Evolutionary conservation across 2,329 filamentous ascomycete species (phyloP).

Genomic region (Pseudocercospora vitis): DNA sequence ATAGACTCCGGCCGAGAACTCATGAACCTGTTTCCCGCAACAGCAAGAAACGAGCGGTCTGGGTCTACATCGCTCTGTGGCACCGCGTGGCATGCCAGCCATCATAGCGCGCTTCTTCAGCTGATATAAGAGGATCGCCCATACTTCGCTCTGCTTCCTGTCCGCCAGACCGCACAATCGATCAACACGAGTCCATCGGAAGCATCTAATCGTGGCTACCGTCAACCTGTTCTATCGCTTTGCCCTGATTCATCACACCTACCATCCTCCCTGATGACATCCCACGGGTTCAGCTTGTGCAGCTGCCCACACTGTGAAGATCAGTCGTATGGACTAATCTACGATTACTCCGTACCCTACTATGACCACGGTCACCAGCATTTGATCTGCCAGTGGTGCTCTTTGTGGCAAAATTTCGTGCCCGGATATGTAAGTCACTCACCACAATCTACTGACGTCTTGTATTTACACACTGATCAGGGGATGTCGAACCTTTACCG

Average conservation of each 20-base stretch:
- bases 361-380: slow-evolving; percentile 13
- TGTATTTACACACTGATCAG: background rate
- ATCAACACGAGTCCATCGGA: background rate
- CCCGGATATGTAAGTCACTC: slow-evolving; percentile 9
- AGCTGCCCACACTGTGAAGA: slow-evolving; percentile 13
- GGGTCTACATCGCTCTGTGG: background rate
- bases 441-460: too few relatives aligned
- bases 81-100: slow-evolving; percentile 5
- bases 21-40: slow-evolving; percentile 6
- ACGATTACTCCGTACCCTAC: slow-evolving; percentile 7
- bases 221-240: background rate
- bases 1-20: background rate
- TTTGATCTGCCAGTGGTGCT: slow-evolving; percentile 12
- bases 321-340: slow-evolving; percentile 1
- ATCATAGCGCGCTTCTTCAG: background rate
- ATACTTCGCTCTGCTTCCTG: too few relatives aligned
- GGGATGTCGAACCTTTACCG: slow-evolving; percentile 13
- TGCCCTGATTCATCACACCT: slow-evolving; percentile 3
- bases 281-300: slow-evolving; percentile 16
- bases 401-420: slow-evolving; percentile 11
- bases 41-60: slow-evolving; percentile 7
- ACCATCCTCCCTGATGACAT: slow-evolving; percentile 8
- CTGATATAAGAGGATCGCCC: background rate
- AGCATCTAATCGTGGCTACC: slow-evolving; percentile 11
- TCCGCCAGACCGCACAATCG: too few relatives aligned